Evolutionary conservation across 2,329 filamentous ascomycete genomes (phyloP).

Genomic region (Aspergillus carbonarius): DNA sequence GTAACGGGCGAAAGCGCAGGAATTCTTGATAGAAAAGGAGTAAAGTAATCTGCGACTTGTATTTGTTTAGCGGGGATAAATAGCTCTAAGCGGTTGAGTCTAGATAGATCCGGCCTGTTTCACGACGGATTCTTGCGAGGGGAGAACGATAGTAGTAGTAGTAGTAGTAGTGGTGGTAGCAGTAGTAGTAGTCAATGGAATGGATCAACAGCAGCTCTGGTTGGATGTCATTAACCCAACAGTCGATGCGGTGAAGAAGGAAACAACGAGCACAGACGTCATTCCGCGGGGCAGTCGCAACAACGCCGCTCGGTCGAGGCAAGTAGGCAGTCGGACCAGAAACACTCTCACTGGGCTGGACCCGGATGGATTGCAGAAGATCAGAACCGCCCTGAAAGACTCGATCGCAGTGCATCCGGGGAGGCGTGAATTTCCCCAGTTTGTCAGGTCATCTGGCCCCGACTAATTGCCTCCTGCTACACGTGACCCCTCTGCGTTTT

Average conservation of each 20-base stretch:
- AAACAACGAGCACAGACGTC: constrained; percentile 19
- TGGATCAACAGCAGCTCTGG: constrained; percentile 13
- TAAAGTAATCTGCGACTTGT: background rate
- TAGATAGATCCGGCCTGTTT: constrained; percentile 24
- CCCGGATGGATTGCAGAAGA: background rate
- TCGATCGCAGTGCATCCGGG: background rate
- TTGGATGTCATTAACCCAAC: constrained; percentile 20
- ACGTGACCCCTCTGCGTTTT: constrained; percentile 22
- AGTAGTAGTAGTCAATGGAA: constrained; percentile 2
- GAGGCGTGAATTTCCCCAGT: background rate
- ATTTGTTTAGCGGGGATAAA: background rate
- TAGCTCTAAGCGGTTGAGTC: constrained; percentile 2
- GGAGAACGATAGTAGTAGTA: background rate
- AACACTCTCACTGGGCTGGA: background rate
- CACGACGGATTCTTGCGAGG: constrained; percentile 4
- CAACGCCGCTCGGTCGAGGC: background rate
- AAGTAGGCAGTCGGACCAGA: background rate
- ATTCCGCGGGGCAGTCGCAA: constrained; percentile 23
- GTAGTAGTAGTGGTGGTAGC: constrained; percentile 2
- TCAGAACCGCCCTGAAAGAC: background rate
- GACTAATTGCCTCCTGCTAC: constrained; percentile 8
- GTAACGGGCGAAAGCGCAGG: background rate
- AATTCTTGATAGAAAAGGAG: background rate
- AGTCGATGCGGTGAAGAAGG: constrained; percentile 26
- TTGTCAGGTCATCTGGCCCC: background rate